Evolutionary conservation across 1,284 basidiomycete genomes (phyloP).

Genomic region (Neotropicomus parvogracilis): DNA sequence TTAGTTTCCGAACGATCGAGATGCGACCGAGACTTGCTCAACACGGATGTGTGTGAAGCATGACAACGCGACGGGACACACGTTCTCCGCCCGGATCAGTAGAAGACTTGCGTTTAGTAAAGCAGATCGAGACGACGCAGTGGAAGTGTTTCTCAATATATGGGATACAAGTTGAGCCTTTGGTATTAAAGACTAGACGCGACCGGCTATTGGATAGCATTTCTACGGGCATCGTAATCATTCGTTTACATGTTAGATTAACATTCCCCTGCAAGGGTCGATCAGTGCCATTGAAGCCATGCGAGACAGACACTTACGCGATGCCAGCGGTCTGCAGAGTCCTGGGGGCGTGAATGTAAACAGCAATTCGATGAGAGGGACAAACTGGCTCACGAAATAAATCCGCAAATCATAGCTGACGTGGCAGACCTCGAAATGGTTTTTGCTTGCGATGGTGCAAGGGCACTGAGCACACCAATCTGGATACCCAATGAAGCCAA

Average conservation of each 20-base stretch:
- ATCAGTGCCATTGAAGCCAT: conserved; percentile 7
- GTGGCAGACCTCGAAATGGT: conserved; percentile 69
- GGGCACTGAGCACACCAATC: conserved; percentile 81
- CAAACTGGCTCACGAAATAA: conserved; percentile 47
- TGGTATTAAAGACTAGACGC: neutral
- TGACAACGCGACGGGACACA: neutral
- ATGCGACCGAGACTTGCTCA: too few relatives aligned
- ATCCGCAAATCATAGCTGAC: conserved; percentile 80
- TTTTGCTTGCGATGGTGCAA: conserved; percentile 74
- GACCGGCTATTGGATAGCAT: too few relatives aligned
- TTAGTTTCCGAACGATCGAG: too few relatives aligned
- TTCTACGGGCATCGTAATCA: too few relatives aligned
- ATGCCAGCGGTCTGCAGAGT: conserved; percentile 72
- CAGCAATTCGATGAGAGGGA: neutral
- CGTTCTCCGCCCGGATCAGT: neutral
- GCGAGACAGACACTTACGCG: conserved; percentile 44
- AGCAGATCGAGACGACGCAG: too few relatives aligned
- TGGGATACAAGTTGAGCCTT: neutral
- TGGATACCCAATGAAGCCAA: conserved; percentile 84
- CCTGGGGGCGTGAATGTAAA: conserved; percentile 19
- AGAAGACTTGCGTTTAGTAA: too few relatives aligned
- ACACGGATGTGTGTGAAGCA: too few relatives aligned
- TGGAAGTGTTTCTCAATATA: too few relatives aligned
- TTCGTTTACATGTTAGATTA: conserved; percentile 34
- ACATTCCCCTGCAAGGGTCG: conserved; percentile 43